Conservation (phyloP, 1,139 yeast genomes). For the Lodderomyces jiufengensis region DNA sequence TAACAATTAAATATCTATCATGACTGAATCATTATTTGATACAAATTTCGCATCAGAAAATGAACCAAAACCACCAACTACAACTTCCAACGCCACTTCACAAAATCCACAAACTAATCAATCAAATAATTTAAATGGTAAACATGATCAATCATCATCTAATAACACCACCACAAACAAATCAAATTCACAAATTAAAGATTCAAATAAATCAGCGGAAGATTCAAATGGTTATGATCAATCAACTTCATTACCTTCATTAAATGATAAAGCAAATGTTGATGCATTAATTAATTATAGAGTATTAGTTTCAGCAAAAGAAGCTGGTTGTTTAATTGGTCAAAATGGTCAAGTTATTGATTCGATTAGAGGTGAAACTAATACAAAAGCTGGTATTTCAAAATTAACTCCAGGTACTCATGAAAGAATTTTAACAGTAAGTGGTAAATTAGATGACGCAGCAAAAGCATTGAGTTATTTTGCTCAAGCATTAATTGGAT, state of each 20-base stretch:
- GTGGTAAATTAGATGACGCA: conserved; percentile 74
- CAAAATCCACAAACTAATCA: background rate
- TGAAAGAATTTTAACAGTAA: conserved; percentile 78
- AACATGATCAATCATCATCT: conserved; percentile 4
- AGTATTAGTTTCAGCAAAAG: conserved; percentile 77
- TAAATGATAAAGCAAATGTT: conserved; percentile 27
- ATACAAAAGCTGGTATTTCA: conserved; percentile 86
- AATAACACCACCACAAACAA: background rate
- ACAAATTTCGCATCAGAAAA: conserved; percentile 30
- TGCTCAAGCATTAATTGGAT: conserved; percentile 57
- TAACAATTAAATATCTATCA: conserved; percentile 12
- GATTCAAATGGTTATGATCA: conserved; percentile 8
- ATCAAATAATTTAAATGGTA: background rate
- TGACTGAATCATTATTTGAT: conserved; percentile 44
- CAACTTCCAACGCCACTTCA: conserved; percentile 3
- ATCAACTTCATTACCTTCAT: conserved; percentile 26
- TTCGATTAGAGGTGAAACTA: conserved; percentile 69
- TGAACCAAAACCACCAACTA: conserved; percentile 10
- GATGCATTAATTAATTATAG: conserved; percentile 54
- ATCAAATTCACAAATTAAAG: background rate
- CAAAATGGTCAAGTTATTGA: conserved; percentile 82
- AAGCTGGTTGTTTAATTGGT: conserved; percentile 90
- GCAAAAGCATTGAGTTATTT: conserved; percentile 71
- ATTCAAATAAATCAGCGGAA: background rate
- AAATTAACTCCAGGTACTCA: conserved; percentile 78